Base-by-base conservation (phyloP, 805 yeast species). In the Ogataea neopini region DNA sequence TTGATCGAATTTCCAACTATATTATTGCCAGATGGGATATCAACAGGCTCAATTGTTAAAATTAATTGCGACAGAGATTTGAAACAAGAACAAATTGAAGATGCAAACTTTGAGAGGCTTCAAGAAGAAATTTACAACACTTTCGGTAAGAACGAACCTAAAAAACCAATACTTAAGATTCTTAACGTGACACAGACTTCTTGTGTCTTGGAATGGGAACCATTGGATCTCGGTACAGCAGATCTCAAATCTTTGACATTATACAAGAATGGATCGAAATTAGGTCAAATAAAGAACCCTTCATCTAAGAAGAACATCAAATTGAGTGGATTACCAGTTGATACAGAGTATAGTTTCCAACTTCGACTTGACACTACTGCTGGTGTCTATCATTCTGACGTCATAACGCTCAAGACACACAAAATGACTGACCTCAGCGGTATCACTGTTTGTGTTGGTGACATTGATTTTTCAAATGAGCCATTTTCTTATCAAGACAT, bases 1-100 rank as follows among this genome's bases (percentile, higher is more conserved):
- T 75, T 92, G 51, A 91, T 94, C 54, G 99, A 94, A 62, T 94
- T 92, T 60, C 99, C 99, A n/a, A 89, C 98, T 3, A 82, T 92
- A 48, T 73, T 94, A 45, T 72, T 94, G 39, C 99, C 99, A 7
- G 86, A 84, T 57, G 91, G 92, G 33, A 94, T 91, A 29, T 77
- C 80, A 54, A 95, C 98, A 1, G 99, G 99, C 2, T 87, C 96
- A 10, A 86, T 94, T 44, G 88, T 94, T 43, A 86, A 85, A 58
- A 84, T 94, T 65, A 79, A 75, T 49, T 91, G 97, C 64, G 90
- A 86, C 44, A 84, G 87, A 52, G 95, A 91, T 61, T 59, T 73
- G 3, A 80, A 75, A 37, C 78, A 83, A 30, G 97, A 92, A 62
- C 57, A 64, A 32, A 68, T 71, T 49, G 94, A 88, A 59, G 70